Percentiles rank a stretch among this genome's conserved stretches.
These are phyloP conservation scores for Cucurbita pepo DNA, from an alignment of 306 rosid genomes.

Conservation along the genomic window DNA sequence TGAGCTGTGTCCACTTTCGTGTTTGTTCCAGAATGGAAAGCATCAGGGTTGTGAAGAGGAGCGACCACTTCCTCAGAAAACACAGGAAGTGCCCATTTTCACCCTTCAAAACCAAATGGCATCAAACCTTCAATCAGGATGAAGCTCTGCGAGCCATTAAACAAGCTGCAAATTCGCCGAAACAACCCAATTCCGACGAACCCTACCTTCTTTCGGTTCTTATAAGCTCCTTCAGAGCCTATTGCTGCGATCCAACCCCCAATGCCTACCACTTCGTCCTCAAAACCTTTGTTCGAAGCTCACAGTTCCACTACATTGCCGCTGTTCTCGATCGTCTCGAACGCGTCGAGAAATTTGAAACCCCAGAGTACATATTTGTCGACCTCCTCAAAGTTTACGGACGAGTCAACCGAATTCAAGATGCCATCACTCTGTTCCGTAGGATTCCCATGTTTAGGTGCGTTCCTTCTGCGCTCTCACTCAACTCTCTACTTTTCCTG, in stretches of 20 bases:
- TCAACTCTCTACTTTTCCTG: constrained; percentile 44
- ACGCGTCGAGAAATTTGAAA: constrained; percentile 32
- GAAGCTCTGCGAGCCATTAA: constrained; percentile 43
- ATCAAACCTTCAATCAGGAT: constrained; percentile 36
- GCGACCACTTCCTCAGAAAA: constrained; percentile 58
- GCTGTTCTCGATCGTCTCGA: constrained; percentile 37
- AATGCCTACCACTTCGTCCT: constrained; percentile 50
- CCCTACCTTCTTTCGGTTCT: constrained; percentile 52
- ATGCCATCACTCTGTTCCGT: constrained; percentile 42
- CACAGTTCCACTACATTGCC: constrained; percentile 31
- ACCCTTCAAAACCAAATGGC: constrained; percentile 58
- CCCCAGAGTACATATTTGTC: constrained; percentile 37
- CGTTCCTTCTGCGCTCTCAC: constrained; percentile 41
- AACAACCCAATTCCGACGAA: constrained; percentile 4
- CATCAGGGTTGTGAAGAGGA: constrained; percentile 26
- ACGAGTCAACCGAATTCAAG: constrained; percentile 17
- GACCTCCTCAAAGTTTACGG: constrained; percentile 33
- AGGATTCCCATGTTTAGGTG: constrained; percentile 64
- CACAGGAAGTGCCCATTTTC: constrained; percentile 63
- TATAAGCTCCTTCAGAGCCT: constrained; percentile 36
- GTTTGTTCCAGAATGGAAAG: constrained; percentile 27
- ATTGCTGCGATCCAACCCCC: constrained; percentile 45
- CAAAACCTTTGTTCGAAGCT: constrained; percentile 27
- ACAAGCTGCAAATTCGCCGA: constrained; percentile 14
- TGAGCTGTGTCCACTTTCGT: background rate